Evolutionary conservation across 352 stramenopile genomes (phyloP), one percentile per base, ranked within the genome.

Genomic region (Thalassiosira delicatula): DNA sequence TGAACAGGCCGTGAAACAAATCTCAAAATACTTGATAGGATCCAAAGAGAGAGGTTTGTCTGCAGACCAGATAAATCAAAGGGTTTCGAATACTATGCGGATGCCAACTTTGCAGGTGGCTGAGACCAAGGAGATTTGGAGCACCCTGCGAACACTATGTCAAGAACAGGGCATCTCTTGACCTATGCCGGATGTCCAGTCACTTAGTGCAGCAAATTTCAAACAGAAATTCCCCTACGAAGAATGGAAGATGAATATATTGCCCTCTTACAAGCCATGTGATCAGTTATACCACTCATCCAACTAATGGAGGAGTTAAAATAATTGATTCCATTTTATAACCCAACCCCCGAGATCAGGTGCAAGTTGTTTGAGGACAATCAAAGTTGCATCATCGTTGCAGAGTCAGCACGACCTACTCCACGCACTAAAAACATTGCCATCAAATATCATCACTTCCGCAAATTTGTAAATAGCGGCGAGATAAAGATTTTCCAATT

Each of bases 41-140:
- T 86, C 74, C 12, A 61, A 35, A n/a, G 49, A 79, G 7, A 73
- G 83, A 65, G 81, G 85, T 11, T 81, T 14, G 66, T 76, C 7
- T 77, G 73, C 14, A 70, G 27, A 21, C 81, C 76, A 27, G 60
- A 79, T 33, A 44, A 9, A 19, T 57, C 32, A 0, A 72, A 66
- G 67, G 62, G 37, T 14, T 68, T 90, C 9, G 77, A 90, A 53
- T 33, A 61, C 12, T 89, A 77, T 40, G 77, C 80, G 11, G 85
- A 90, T 65, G 81, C 81, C 1, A 32, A 85, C 54, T 90, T 88
- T 70, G 32, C 56, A 25, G 85, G 85, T 27, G 68, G 82, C 42
- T 90, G 70, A 59, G 19, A 75, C 19, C 8, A 17, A 30, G 21
- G 17, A 8, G 12, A 44, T 35, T 14, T 17, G 29, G 11, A 53